A percentile compares a stretch with the other conserved stretches of the same genome.
Evolutionary conservation across 345 rosid species (phyloP).

Genomic region (Draba incana): DNA sequence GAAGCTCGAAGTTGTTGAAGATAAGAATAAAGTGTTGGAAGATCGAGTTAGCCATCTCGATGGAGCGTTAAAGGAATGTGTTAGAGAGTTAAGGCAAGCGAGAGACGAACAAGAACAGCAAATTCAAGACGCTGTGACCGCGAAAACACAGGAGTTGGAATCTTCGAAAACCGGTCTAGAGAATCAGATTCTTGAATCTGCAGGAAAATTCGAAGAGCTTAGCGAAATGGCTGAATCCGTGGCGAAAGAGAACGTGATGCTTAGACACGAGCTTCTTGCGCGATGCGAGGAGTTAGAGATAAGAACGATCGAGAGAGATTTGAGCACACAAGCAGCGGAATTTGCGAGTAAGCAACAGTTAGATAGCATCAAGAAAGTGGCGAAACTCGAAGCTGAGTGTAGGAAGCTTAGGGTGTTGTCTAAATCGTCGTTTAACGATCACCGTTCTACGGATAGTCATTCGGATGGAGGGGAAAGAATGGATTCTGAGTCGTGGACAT

Average conservation of each 20-base stretch:
- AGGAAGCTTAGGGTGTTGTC: conserved; percentile 58
- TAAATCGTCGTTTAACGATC: conserved; percentile 49
- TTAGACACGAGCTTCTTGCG: conserved; percentile 62
- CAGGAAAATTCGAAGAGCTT: conserved; percentile 43
- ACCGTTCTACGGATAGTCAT: conserved; percentile 63
- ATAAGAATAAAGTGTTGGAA: conserved; percentile 59
- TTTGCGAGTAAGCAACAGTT: conserved; percentile 85
- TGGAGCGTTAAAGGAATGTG: conserved; percentile 94
- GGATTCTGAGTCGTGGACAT: conserved; percentile 58
- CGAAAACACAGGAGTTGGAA: conserved; percentile 58
- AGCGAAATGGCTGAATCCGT: conserved; percentile 54
- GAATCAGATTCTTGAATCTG: conserved; percentile 52
- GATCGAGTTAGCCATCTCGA: conserved; percentile 83
- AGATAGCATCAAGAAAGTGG: conserved; percentile 85
- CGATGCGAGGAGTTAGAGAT: conserved; percentile 76
- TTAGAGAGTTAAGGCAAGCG: conserved; percentile 85
- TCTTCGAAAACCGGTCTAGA: conserved; percentile 55
- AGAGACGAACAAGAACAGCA: conserved; percentile 79
- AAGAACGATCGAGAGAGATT: conserved; percentile 77
- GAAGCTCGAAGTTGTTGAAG: conserved; percentile 59
- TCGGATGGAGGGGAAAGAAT: conserved; percentile 72
- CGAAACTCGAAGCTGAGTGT: conserved; percentile 93
- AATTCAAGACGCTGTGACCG: conserved; percentile 58
- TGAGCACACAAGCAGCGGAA: conserved; percentile 88
- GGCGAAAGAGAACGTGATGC: conserved; percentile 62